Percentiles rank a stretch among this genome's conserved stretches.
Evolutionary conservation across 345 rosid genomes (phyloP).

Genomic region (Linum usitatissimum): DNA sequence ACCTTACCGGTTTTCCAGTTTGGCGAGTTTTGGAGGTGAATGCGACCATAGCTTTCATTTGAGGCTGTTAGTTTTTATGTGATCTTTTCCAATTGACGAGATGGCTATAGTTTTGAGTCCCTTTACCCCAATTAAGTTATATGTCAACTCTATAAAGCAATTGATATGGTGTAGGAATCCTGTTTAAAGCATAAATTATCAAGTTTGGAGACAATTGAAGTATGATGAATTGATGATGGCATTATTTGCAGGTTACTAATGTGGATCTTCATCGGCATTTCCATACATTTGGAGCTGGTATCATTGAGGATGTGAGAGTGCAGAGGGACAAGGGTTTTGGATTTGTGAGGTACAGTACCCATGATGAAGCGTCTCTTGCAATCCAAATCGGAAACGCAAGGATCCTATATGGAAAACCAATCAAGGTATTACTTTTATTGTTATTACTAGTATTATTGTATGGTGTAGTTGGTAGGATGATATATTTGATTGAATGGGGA

Average conservation of each 20-base stretch:
- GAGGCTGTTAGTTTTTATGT: too few relatives aligned
- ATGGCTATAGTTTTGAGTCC: too few relatives aligned
- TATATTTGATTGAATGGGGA: background rate
- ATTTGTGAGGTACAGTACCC: constrained; percentile 81
- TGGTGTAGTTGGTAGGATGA: background rate
- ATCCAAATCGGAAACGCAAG: constrained; percentile 84
- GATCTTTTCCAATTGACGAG: too few relatives aligned
- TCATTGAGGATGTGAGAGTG: constrained; percentile 86
- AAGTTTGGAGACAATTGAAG: too few relatives aligned
- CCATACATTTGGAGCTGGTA: constrained; percentile 82
- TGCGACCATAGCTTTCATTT: too few relatives aligned
- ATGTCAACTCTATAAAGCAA: too few relatives aligned
- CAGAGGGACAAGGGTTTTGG: constrained; percentile 98
- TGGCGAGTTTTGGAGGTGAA: too few relatives aligned
- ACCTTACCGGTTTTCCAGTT: too few relatives aligned
- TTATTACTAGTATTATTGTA: too few relatives aligned
- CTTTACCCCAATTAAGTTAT: too few relatives aligned
- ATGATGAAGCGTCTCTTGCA: constrained; percentile 80
- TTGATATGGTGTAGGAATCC: too few relatives aligned
- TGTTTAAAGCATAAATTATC: too few relatives aligned
- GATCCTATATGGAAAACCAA: constrained; percentile 66
- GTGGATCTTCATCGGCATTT: constrained; percentile 85
- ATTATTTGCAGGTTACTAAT: constrained; percentile 53
- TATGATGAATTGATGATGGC: background rate
- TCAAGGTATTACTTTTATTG: constrained; percentile 42